Percentiles rank a stretch among this genome's conserved stretches.
These are phyloP conservation scores for Solanum chaucha DNA, from an alignment of 257 asterid genomes.

Conservation along the genomic window DNA sequence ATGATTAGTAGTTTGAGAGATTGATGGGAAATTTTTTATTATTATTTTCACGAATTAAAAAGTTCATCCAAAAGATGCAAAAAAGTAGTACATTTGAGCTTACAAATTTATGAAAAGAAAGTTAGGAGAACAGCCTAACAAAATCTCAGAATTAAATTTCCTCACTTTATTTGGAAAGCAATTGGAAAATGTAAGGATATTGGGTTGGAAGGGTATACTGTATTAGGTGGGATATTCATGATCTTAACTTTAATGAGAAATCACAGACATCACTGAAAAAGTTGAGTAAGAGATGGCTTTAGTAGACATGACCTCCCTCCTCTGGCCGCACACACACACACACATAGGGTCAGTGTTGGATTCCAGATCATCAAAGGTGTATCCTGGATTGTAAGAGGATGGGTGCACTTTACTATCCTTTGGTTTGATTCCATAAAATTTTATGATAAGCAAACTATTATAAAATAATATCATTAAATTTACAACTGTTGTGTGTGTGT, in stretches of 20 bases:
- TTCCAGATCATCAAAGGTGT: not conserved
- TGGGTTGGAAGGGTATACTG: not conserved
- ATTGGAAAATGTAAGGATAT: not conserved
- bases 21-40: not conserved
- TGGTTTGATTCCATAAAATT: not conserved
- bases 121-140: not conserved
- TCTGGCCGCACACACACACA: not conserved
- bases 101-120: not conserved
- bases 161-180: not conserved
- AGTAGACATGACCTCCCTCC: not conserved
- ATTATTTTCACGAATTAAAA: not conserved
- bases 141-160: not conserved
- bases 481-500: too few relatives aligned
- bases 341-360: not conserved
- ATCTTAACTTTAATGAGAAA: not conserved
- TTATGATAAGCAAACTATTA: not conserved
- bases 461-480: too few relatives aligned
- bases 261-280: not conserved
- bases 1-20: not conserved
- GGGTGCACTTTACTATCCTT: not conserved
- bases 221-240: not conserved
- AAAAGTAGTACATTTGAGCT: not conserved
- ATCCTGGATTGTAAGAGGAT: not conserved
- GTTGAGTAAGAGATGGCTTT: not conserved
- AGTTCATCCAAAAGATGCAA: not conserved